Evolutionary conservation across 2,329 filamentous ascomycete species (phyloP), one percentile per base, ranked within the genome.

Genomic region (Cytospora leucostoma): DNA sequence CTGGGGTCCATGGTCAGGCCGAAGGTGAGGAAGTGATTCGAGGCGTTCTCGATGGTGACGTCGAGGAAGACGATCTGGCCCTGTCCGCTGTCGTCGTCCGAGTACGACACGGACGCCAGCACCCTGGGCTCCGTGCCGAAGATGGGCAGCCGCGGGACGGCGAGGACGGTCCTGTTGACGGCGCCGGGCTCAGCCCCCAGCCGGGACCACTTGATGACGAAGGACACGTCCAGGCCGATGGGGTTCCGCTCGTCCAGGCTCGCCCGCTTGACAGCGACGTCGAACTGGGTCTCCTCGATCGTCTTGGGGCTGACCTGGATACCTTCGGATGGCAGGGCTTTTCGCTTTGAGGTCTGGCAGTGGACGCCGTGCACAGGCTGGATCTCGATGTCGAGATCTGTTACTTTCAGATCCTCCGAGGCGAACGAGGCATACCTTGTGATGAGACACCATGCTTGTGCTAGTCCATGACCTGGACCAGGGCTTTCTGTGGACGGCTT

Each of bases 1-100:
- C 87, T 94, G 3, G 93, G 90, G 69, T 99, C 94, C 93, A 99
- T 96, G 33, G 83, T 87, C 56, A 98, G 76, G 35, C 91, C 93
- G 76, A 99, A 99, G 0, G 93, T 97, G 56, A 99, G 84, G 76
- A 97, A 96, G 74, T 99, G 95, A 74, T 88, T 90, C 0, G 94
- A 97, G 0, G 93, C 91, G 73, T 99, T 99, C 77, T 99, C 95
- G 62, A 99, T 87, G 4, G 87, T 92, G 72, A 86, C 73, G 50
- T 82, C 77, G 15, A 87, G 73, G 62, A 79, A 76, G 52, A 84
- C 67, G 10, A 84, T 71, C 12, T 70, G 62, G 59, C 74, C 63
- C 50, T 69, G 67, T 33, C 71, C 68, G 12, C 71, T 70, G 7
- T 69, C 68, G 2, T 70, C 65, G 8, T 72, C 70, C 21, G 76